Percentiles rank a stretch among this genome's conserved stretches.
Evolutionary conservation across 495 filamentous ascomycete species (phyloP).

Genomic region (Penicillium angulare): DNA sequence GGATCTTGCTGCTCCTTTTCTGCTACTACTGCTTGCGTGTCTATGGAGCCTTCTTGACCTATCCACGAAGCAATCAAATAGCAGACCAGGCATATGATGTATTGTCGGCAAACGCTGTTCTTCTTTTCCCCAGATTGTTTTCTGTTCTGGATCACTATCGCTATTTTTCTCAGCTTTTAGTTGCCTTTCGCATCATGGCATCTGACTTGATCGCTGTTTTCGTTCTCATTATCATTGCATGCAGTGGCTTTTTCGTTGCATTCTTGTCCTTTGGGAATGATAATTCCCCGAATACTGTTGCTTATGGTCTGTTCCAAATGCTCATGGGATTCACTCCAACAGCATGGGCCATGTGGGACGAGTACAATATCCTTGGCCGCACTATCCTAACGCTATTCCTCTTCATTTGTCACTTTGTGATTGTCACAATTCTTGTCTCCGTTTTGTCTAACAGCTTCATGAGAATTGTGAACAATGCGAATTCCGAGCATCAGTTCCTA

Average conservation of each 20-base stretch:
- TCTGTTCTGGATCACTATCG: slow-evolving; percentile 89
- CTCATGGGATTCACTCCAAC: slow-evolving; percentile 84
- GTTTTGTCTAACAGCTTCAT: slow-evolving; percentile 94
- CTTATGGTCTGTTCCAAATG: slow-evolving; percentile 88
- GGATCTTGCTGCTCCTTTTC: slow-evolving; percentile 80
- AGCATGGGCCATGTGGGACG: slow-evolving; percentile 70
- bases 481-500: slow-evolving; percentile 90
- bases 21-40: slow-evolving; percentile 85
- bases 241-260: slow-evolving; percentile 91
- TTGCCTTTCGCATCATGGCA: slow-evolving; percentile 90
- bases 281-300: slow-evolving; percentile 63
- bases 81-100: slow-evolving; percentile 87
- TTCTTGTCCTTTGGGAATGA: slow-evolving; percentile 75
- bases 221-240: slow-evolving; percentile 76
- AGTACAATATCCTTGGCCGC: slow-evolving; percentile 76
- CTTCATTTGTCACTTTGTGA: slow-evolving; percentile 90
- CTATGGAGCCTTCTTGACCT: slow-evolving; percentile 77
- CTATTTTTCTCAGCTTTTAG: slow-evolving; percentile 91
- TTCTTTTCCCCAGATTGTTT: slow-evolving; percentile 87
- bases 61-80: slow-evolving; percentile 58
- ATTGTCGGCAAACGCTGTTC: slow-evolving; percentile 81
- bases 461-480: slow-evolving; percentile 86
- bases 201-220: slow-evolving; percentile 82
- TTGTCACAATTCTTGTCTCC: slow-evolving; percentile 90
- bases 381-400: slow-evolving; percentile 75